Conservation (phyloP, 1,139 yeast genomes). For the Taiozyma sp. region DNA sequence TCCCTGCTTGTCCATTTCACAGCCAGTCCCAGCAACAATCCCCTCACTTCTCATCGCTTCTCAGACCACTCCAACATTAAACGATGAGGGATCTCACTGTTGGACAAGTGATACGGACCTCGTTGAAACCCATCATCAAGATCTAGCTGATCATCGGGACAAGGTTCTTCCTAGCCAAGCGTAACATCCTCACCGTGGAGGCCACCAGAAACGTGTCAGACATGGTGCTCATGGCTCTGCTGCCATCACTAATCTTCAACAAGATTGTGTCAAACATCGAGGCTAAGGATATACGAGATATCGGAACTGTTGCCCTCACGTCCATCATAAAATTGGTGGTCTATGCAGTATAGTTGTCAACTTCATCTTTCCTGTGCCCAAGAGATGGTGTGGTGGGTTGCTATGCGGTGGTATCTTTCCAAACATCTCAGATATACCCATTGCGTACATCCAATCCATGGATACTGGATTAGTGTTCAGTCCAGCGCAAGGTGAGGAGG, state of each 20-base stretch:
- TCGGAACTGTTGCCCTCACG: constrained; percentile 52
- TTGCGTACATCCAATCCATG: constrained; percentile 82
- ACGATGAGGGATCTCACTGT: constrained; percentile 27
- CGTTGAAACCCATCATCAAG: constrained; percentile 86
- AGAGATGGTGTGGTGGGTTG: constrained; percentile 75
- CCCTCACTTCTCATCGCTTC: not conserved
- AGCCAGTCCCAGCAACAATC: too few species aligned
- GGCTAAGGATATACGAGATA: constrained; percentile 63
- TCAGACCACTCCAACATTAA: not conserved
- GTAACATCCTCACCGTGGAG: constrained; percentile 67
- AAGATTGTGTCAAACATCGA: constrained; percentile 70
- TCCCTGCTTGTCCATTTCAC: too few species aligned
- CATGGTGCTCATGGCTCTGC: constrained; percentile 59
- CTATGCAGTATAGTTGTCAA: constrained; percentile 15
- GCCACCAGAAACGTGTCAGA: constrained; percentile 71
- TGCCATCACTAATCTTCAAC: constrained; percentile 78
- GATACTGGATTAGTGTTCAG: constrained; percentile 61
- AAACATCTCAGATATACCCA: constrained; percentile 83
- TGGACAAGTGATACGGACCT: constrained; percentile 73
- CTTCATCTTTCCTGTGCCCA: constrained; percentile 47
- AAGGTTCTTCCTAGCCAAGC: constrained; percentile 64
- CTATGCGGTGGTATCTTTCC: constrained; percentile 74
- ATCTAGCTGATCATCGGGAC: constrained; percentile 72
- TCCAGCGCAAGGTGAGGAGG: constrained; percentile 54
- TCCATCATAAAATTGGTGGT: constrained; percentile 9